A percentile compares a stretch with the other conserved stretches of the same genome.
phyloP scores from a whole-genome alignment of 176 grass and related monocot genomes.

The Bonia amplexicaulis region DNA sequence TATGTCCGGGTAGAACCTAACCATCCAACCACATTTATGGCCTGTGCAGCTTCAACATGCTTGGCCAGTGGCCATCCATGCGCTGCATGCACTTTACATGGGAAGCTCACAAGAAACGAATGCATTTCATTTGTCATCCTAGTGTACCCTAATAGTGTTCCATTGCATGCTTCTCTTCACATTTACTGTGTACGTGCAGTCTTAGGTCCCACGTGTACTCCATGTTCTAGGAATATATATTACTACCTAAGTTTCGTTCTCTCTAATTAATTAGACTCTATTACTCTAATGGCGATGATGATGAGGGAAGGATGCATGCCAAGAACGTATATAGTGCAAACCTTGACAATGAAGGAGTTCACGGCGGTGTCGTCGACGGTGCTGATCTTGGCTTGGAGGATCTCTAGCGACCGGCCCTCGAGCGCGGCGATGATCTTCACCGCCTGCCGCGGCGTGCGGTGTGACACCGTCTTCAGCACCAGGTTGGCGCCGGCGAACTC shows the following conservation, averaged over 20 bases:
- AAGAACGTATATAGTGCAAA: neutral
- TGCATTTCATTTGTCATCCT: neutral
- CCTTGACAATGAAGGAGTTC: constrained; percentile 96
- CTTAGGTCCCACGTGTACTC: neutral
- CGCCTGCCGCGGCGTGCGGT: constrained; percentile 52
- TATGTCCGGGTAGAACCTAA: constrained; percentile 9
- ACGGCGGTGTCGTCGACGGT: constrained; percentile 63
- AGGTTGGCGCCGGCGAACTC: constrained; percentile 88
- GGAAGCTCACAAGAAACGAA: constrained; percentile 22
- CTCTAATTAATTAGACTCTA: neutral
- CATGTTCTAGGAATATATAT: neutral
- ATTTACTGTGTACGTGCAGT: neutral
- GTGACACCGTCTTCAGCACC: constrained; percentile 75
- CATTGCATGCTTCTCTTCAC: neutral
- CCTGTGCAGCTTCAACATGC: constrained; percentile 8
- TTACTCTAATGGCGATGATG: neutral
- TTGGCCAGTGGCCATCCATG: neutral
- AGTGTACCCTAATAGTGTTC: neutral
- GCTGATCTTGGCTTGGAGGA: constrained; percentile 74
- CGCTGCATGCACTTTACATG: neutral
- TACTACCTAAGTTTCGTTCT: neutral
- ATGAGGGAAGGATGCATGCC: neutral
- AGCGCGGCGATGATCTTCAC: constrained; percentile 76
- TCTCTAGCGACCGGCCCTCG: constrained; percentile 68
- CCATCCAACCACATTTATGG: constrained; percentile 3